Evolutionary conservation across 169 alveolate genomes (phyloP), one percentile per base, ranked within the genome.

Genomic region (Cytauxzoon felis): DNA sequence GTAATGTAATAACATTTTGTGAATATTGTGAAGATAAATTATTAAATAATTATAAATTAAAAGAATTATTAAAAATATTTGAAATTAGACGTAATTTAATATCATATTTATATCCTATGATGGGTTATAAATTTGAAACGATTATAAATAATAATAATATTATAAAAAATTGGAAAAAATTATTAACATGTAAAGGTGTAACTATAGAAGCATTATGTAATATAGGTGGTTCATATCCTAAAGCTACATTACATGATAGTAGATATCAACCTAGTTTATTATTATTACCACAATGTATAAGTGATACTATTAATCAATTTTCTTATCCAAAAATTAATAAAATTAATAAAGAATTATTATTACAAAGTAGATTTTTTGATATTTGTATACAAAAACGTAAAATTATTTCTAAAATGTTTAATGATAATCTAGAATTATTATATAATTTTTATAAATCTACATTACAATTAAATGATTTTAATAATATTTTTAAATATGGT

Each of bases 1-100:
- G 82, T 18, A 34, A 32, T 1, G 41, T 78, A 19, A 11, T 43
- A 0, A 33, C 54, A 3, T 72, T 72, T 48, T 72, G 82, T n/a
- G 82, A 72, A 34, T 21, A 34, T n/a, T 72, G 82, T 47, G 82
- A 72, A 50, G 75, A 72, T 18, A 5, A 47, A 3, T 24, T 72
- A 23, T 4, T 51, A 51, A 29, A 62, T 7, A 50, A 47, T 9
- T 59, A 32, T 19, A 70, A 72, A 41, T 60, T 78, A 9, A 3
- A 49, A 9, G 43, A 62, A 7, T 24, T 72, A n/a, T 29, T 41
- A n/a, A 50, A 42, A 9, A 30, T 72, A 21, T 72, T 61, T 24
- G 78, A 72, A 36, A 30, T 72, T 13, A 52, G 82, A 8, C 45
- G 78, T 9, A 27, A 30, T 26, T 59, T 72, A 19, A 43, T 42